Evolutionary conservation across 2,329 filamentous ascomycete species (phyloP), one percentile per base, ranked within the genome.

Genomic region (Aureobasidium sp.): DNA sequence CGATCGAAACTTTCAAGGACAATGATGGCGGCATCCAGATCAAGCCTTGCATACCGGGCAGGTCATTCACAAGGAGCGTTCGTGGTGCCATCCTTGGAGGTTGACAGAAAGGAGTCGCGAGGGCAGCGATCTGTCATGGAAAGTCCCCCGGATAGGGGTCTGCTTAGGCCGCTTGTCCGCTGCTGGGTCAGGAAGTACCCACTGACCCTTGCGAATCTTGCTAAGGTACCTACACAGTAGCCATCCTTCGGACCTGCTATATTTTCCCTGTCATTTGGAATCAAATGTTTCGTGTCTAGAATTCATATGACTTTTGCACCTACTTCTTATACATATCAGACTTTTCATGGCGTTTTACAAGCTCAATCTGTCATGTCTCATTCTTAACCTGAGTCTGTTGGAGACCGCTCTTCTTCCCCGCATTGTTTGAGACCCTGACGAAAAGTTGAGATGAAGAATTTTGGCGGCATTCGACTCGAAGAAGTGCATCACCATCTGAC

Each of bases 361-460:
- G 47, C 27, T 6, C 18, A 4, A 50, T 31, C 27, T 11, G 47
- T 27, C 27, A n/a, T 27, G 2, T 31, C 2, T 31, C 15, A 20
- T 29, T 31, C 27, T 8, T 33, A 16, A 31, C 13, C 10, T 50
- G 29, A 50, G 13, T 13, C 15, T 36, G 20, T 25, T 59, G 33
- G 13, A 36, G 33, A 13, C 33, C 27, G n/a, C 40, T 36, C n/a
- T 27, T 27, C 31, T 59, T 18, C 55, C 55, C 55, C 55, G 29
- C 55, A 59, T 47, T 47, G 47, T 45, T n/a, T 18, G 29, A 29
- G 42, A 59, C 55, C 42, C 55, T n/a, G 29, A 36, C 25, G 42
- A 59, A 59, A 59, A 59, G 55, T 59, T 27, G 29, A 59, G 43
- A 59, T 20, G 36, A 59, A 42, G 47, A 59, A 47, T 59, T 59